These are phyloP conservation scores for Parietichytrium sp. DNA, from an alignment of 108 stramenopile species.

Conservation along the genomic window DNA sequence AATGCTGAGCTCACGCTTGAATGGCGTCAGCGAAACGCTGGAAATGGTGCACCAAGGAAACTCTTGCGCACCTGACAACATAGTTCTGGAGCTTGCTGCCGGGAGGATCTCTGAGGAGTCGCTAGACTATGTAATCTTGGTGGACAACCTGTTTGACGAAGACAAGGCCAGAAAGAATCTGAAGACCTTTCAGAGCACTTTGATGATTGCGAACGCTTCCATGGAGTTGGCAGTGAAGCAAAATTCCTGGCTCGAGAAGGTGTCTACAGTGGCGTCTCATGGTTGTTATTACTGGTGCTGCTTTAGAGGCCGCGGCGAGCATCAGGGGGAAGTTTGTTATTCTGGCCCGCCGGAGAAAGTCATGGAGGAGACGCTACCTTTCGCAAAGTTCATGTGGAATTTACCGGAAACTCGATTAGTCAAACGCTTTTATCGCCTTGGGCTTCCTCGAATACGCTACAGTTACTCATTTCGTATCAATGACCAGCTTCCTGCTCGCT, in stretches of 20 bases:
- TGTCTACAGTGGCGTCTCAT: not conserved
- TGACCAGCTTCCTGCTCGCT: not conserved
- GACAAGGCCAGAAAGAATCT: not conserved
- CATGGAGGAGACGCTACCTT: not conserved
- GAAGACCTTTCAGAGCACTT: not conserved
- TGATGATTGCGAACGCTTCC: conserved; percentile 16
- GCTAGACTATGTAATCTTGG: not conserved
- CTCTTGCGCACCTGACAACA: not conserved
- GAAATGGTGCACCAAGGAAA: not conserved
- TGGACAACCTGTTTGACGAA: not conserved
- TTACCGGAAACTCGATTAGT: not conserved
- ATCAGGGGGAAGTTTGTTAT: not conserved
- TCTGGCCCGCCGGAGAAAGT: not conserved
- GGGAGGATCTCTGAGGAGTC: not conserved
- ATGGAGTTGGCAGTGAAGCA: not conserved
- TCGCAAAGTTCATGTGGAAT: conserved; percentile 20
- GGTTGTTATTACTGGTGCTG: not conserved
- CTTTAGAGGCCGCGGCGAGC: not conserved
- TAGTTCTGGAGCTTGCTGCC: not conserved
- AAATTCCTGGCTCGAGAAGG: not conserved
- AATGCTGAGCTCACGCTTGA: not conserved
- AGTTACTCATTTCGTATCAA: not conserved
- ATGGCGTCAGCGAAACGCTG: not conserved
- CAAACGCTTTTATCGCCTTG: not conserved
- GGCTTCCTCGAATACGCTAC: not conserved